Percentiles rank a stretch among this genome's conserved stretches.
Conservation (phyloP, 1,284 basidiomycete species). For the Rhodotorula sp. region DNA sequence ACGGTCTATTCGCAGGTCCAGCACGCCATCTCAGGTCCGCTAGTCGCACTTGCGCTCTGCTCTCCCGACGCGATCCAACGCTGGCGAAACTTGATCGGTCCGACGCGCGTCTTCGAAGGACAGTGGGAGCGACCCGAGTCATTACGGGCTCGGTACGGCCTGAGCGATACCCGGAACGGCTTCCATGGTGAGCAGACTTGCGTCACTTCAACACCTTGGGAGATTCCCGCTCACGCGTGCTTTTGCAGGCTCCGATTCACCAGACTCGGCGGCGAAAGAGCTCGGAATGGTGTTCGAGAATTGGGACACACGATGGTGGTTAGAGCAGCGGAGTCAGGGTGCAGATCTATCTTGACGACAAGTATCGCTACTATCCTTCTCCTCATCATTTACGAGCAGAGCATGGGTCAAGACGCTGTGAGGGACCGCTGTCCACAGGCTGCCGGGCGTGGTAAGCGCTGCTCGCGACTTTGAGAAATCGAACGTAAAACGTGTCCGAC, state of each 20-base stretch:
- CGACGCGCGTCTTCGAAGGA: slow-evolving; percentile 42
- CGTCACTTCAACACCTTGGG: not conserved
- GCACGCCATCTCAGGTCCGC: slow-evolving; percentile 42
- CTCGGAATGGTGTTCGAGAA: slow-evolving; percentile 39
- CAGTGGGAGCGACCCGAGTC: slow-evolving; percentile 40
- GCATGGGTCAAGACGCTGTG: no score
- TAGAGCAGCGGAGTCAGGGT: slow-evolving; percentile 22
- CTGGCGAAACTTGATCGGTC: slow-evolving; percentile 43
- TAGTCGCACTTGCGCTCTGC: slow-evolving; percentile 41
- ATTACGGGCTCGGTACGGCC: slow-evolving; percentile 39
- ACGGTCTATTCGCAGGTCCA: slow-evolving; percentile 15
- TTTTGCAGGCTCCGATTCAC: slow-evolving; percentile 37
- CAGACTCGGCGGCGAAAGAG: slow-evolving; percentile 36
- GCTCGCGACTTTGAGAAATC: no score
- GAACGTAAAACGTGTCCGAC: no score
- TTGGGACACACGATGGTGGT: slow-evolving; percentile 33
- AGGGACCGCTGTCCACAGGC: no score
- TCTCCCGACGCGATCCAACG: slow-evolving; percentile 38
- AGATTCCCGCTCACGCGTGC: not conserved
- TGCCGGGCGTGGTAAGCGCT: no score
- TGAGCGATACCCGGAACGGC: slow-evolving; percentile 44
- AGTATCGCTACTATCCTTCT: not conserved
- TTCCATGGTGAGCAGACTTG: slow-evolving; percentile 37
- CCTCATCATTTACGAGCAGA: no score
- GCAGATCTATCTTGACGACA: not conserved